Evolutionary conservation across 352 stramenopile genomes (phyloP), one percentile per base, ranked within the genome.

Genomic region (Elongisporangium senticosum): DNA sequence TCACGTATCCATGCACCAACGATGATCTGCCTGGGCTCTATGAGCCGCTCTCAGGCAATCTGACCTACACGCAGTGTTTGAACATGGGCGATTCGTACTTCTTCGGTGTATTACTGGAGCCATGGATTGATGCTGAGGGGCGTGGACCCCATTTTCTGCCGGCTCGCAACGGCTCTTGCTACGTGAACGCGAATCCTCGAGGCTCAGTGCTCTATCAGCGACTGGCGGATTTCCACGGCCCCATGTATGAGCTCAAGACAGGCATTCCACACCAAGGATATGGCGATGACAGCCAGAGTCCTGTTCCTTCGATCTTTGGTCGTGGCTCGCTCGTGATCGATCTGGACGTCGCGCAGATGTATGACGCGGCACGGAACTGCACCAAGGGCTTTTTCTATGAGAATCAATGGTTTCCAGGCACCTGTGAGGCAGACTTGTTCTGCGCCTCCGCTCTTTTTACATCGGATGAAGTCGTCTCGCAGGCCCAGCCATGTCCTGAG

Each of bases 371-470:
- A 4, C 96, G 94, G 47, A 98, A 98, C 64, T 99, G 96, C 66
- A 98, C 94, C 2, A 83, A 82, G 22, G 96, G 96, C 0, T 97
- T 98, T 47, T 90, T 90, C 33, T 74, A 88, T 48, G 60, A 85
- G 22, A 87, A 92, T 22, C 77, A 95, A 64, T 98, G 95, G 85
- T 98, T 98, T 60, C 87, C 88, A 14, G 96, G 96, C 2, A 98
- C 95, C 15, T 99, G 96, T 60, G 96, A 99, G 67, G 96, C 93
- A 10, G 96, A 99, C 69, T 67, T 97, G 3, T 97, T 99, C 39
- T 99, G 96, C 65, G 76, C 89, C 49, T 72, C 69, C 19, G 55
- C 57, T 48, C 55, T 63, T 17, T 51, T 55, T 1, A 65, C 64
- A 8, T 56, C 60, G 3, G 59, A 62, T 15, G 60, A 64, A 17